Percentiles rank a stretch among this genome's conserved stretches.
phyloP scores from a whole-genome alignment of 1,284 basidiomycete genomes.

The Ustilago nuda region DNA sequence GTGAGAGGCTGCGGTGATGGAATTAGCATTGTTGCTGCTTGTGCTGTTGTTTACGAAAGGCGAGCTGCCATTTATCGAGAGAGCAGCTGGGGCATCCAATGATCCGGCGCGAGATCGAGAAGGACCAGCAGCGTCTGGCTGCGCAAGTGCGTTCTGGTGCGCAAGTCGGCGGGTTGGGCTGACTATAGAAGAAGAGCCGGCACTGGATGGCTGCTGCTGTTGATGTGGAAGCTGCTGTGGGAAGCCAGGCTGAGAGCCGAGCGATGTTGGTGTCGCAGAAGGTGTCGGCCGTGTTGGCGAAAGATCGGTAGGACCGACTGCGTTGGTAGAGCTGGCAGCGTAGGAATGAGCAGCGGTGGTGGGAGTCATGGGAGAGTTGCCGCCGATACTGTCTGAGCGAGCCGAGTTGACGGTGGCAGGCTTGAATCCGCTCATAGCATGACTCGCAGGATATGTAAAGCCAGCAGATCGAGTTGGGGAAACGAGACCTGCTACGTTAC shows the following conservation, averaged over 20 bases:
- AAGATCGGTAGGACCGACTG: constrained; percentile 22
- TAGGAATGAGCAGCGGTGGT: constrained; percentile 28
- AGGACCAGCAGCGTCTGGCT: constrained; percentile 23
- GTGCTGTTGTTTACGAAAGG: constrained; percentile 14
- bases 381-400: constrained; percentile 28
- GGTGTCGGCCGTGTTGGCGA: constrained; percentile 46
- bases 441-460: constrained; percentile 33
- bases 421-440: constrained; percentile 48
- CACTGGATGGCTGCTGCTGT: constrained; percentile 19
- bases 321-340: constrained; percentile 13
- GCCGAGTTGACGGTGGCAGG: constrained; percentile 26
- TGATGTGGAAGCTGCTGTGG: constrained; percentile 22
- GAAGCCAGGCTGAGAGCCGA: constrained; percentile 33
- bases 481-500: constrained; percentile 42
- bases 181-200: constrained; percentile 29
- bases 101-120: constrained; percentile 39
- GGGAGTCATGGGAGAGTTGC: constrained; percentile 37
- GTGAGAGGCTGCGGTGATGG: not conserved
- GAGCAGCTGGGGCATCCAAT: constrained; percentile 13
- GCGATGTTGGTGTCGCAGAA: constrained; percentile 35
- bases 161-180: constrained; percentile 49
- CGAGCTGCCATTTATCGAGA: constrained; percentile 9
- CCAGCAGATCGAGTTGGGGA: constrained; percentile 40
- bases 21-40: not conserved
- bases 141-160: constrained; percentile 33